Base-by-base conservation (phyloP, 371 early-diverging fungal genomes). In the Mucor velutinosus region DNA sequence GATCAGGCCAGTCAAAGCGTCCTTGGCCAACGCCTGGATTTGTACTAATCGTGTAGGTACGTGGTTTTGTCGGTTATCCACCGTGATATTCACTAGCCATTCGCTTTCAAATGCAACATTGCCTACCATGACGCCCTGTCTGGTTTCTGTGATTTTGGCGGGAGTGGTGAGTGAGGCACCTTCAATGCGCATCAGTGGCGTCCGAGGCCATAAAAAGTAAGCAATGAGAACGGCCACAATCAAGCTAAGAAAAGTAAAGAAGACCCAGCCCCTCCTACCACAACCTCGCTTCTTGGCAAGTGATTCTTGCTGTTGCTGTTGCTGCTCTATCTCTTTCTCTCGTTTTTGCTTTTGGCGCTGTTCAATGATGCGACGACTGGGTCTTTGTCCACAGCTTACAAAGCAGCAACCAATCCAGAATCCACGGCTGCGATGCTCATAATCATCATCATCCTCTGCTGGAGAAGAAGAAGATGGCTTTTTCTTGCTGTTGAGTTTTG, bases 151-250 rank as follows among this genome's bases (percentile, higher is more conserved):
- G 4, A 79, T 71, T 19, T 76, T 72, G 12, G 77, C 70, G 6
- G 76, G 72, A 7, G 69, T 59, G 2, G 73, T 73, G n/a, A 82
- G 62, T 3, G 73, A 67, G 3, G 79, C 82, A 14, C 82, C 77
- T 62, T 82, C 79, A n/a, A 82, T 77, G 11, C 82, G 79, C 69
- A 82, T 77, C n/a, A 82, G 47, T 0, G 82, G 82, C 19, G 79
- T 79, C 7, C 79, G 79, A 23, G 80, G 80, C 80, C 82, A 82
- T 7, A 77, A 62, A 32, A 78, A 62, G 45, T 71, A 78, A 25
- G 73, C 62, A 3, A 72, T 47, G 3, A 76, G 53, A 1, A 66
- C 60, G 19, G 65, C n/a, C 15, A 76, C 33, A 41, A 81, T 66
- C 4, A 78, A 37, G 35, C 65, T 58, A 7, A 81, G 30, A 66